Conservation (phyloP, 2,329 filamentous ascomycete genomes). For the Beauveria bassiana region DNA sequence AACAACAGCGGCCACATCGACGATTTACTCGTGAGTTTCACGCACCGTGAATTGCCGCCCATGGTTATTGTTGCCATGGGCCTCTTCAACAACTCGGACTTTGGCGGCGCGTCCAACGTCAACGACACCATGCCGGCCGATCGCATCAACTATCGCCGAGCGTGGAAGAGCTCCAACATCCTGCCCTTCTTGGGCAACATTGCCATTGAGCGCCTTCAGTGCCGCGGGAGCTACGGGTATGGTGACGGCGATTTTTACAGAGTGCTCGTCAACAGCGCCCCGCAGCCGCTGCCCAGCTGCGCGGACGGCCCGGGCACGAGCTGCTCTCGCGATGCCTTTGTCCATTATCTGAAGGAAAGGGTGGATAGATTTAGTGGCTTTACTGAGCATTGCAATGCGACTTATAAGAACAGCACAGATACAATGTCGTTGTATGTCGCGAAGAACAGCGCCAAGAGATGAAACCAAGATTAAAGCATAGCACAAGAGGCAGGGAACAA, state of each 20-base stretch:
- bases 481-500: not conserved
- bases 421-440: constrained; percentile 26
- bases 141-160: constrained; percentile 53
- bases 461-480: not conserved
- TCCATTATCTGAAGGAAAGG: constrained; percentile 30
- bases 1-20: constrained; percentile 27
- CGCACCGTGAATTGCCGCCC: constrained; percentile 60
- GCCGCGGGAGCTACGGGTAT: constrained; percentile 47
- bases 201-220: constrained; percentile 57
- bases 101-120: constrained; percentile 38
- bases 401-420: constrained; percentile 25
- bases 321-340: constrained; percentile 33
- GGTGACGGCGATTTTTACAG: constrained; percentile 42
- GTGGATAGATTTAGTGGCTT: constrained; percentile 31
- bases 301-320: constrained; percentile 35
- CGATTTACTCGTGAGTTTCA: constrained; percentile 61
- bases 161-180: constrained; percentile 55
- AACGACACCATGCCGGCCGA: constrained; percentile 59
- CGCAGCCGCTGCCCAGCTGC: constrained; percentile 34
- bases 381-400: constrained; percentile 30
- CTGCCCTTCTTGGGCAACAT: constrained; percentile 60
- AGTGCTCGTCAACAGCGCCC: constrained; percentile 36
- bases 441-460: constrained; percentile 19
- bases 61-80: constrained; percentile 60
- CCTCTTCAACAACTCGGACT: constrained; percentile 60